phyloP scores from a whole-genome alignment of 2,329 filamentous ascomycete species.

The Colletotrichum sp. region DNA sequence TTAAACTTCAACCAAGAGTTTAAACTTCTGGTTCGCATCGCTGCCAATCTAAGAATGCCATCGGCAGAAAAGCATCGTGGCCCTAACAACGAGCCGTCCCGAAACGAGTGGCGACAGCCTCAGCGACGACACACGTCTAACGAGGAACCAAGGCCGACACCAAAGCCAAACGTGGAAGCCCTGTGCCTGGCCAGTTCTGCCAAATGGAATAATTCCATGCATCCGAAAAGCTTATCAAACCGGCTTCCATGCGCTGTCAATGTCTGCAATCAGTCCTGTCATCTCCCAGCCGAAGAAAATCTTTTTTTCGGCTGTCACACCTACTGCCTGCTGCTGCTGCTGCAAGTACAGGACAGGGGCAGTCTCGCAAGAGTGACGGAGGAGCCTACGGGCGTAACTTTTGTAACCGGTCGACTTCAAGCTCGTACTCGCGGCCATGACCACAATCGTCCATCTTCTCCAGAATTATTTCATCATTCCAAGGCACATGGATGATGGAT shows the following conservation, averaged over 20 bases:
- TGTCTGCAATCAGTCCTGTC: background rate
- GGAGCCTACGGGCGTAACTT: background rate
- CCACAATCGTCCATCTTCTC: background rate
- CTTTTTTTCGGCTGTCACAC: background rate
- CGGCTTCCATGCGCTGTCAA: background rate
- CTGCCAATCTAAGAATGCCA: background rate
- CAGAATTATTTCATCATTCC: background rate
- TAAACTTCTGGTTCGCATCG: background rate
- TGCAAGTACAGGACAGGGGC: background rate
- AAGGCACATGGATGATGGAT: background rate
- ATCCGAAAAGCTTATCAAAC: background rate
- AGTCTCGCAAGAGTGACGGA: background rate
- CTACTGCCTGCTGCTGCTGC: background rate
- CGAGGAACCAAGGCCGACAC: background rate
- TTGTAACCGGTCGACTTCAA: background rate
- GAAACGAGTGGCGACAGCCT: background rate
- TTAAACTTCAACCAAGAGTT: background rate
- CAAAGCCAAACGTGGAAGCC: background rate
- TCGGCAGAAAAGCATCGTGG: background rate
- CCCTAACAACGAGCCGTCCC: slow-evolving; percentile 10
- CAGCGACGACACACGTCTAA: background rate
- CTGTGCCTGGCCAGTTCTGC: background rate
- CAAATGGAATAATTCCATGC: background rate
- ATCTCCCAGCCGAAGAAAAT: background rate
- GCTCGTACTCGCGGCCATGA: slow-evolving; percentile 16